Evolutionary conservation across 345 rosid species (phyloP).

Genomic region (Luvunga scandens): DNA sequence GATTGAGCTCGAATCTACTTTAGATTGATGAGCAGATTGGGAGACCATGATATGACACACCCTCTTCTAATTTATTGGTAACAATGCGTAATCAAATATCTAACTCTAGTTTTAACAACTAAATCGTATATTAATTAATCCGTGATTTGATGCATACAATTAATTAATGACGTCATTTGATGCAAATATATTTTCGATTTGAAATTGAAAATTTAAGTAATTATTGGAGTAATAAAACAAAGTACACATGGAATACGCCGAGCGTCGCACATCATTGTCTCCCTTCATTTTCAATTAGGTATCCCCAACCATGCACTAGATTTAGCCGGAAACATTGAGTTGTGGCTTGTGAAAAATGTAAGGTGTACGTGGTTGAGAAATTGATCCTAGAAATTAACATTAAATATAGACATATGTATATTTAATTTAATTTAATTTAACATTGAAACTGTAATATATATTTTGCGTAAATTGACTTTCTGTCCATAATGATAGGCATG

Average conservation of each 20-base stretch:
- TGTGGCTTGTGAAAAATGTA: background rate
- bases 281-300: constrained; percentile 1
- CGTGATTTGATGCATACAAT: too few species aligned
- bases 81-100: background rate
- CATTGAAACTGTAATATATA: too few species aligned
- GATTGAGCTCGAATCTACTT: constrained; percentile 6
- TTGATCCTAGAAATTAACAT: background rate
- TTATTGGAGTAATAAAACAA: background rate
- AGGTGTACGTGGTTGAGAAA: background rate
- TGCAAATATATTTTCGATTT: too few species aligned
- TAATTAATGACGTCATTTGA: too few species aligned
- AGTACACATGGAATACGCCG: background rate
- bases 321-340: background rate
- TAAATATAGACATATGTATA: background rate
- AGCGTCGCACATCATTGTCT: background rate
- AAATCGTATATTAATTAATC: too few species aligned
- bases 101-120: too few species aligned
- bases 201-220: too few species aligned
- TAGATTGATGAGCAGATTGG: constrained; percentile 11
- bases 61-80: background rate
- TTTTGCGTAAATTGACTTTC: too few species aligned
- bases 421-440: too few species aligned
- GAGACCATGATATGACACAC: background rate
- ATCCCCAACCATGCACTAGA: constrained; percentile 2
- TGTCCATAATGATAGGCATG: too few species aligned